A percentile compares a stretch with the other conserved stretches of the same genome.
Conservation (phyloP, 768 basidiomycete genomes). For the Tylopilus sp. region DNA sequence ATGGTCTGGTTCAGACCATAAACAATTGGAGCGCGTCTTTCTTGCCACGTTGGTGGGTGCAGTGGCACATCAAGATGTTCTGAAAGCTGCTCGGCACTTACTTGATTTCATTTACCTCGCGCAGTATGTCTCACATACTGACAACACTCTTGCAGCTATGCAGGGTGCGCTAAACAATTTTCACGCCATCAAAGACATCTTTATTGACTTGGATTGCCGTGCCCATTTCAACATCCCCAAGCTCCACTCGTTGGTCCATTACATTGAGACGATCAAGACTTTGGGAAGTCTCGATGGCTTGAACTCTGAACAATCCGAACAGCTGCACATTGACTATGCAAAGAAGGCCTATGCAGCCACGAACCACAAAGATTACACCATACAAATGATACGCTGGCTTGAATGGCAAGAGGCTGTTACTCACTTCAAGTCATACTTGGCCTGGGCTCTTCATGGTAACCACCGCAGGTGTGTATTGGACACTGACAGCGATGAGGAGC, state of each 20-base stretch:
- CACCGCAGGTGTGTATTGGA: too few relatives aligned
- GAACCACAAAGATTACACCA: neutral
- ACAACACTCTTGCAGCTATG: neutral
- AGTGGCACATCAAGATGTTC: neutral
- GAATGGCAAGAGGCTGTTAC: neutral
- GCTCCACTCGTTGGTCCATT: neutral
- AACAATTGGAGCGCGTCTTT: neutral
- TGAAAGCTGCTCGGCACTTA: neutral
- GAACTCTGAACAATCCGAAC: neutral
- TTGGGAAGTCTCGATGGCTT: neutral
- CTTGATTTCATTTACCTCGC: neutral
- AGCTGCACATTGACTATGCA: neutral
- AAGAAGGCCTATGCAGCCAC: neutral
- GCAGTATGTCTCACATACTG: neutral
- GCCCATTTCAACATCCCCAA: neutral
- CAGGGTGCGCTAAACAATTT: neutral
- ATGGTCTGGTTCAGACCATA: neutral
- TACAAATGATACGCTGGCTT: conserved; percentile 3
- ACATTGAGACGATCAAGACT: neutral
- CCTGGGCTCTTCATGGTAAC: too few relatives aligned
- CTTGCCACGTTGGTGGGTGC: neutral
- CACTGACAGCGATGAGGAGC: too few relatives aligned
- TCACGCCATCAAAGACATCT: neutral
- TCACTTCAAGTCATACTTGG: neutral
- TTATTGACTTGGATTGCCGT: neutral